A percentile compares a stretch with the other conserved stretches of the same genome.
phyloP scores from a whole-genome alignment of 2,329 filamentous ascomycete species.

The Xylaria sp. region DNA sequence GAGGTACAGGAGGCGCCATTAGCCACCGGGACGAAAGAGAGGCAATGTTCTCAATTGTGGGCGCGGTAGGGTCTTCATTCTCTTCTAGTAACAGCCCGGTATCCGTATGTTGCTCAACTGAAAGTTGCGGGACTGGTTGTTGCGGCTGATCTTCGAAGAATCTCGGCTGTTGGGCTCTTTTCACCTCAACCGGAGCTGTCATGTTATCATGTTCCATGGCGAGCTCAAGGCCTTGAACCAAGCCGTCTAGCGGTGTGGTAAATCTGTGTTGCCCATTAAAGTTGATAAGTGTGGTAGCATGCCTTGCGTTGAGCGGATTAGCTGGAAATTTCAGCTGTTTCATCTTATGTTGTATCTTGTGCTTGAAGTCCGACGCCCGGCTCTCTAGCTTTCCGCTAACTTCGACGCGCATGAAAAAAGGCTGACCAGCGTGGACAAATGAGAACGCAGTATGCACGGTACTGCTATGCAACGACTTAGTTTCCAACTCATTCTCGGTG shows the following conservation, averaged over 20 bases:
- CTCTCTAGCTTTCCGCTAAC: conserved; percentile 39
- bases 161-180: conserved; percentile 13
- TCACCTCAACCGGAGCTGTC: conserved; percentile 25
- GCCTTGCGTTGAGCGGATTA: conserved; percentile 12
- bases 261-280: conserved; percentile 30
- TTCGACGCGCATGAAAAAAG: conserved; percentile 41
- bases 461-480: conserved; percentile 34
- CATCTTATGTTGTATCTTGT: conserved; percentile 31
- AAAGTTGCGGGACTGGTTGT: not conserved
- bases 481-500: conserved; percentile 39
- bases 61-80: conserved; percentile 15
- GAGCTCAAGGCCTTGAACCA: conserved; percentile 28
- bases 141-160: conserved; percentile 18
- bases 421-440: conserved; percentile 39
- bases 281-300: conserved; percentile 35
- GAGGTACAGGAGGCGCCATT: conserved; percentile 19
- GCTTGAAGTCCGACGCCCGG: conserved; percentile 24
- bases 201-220: conserved; percentile 35
- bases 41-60: conserved; percentile 24
- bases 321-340: conserved; percentile 31
- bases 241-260: conserved; percentile 31
- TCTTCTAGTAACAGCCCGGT: conserved; percentile 6
- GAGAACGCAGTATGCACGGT: conserved; percentile 41
- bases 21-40: conserved; percentile 23
- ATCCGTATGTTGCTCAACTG: not conserved